phyloP scores from a whole-genome alignment of 129 eudicot genomes.

The Artemisia argyi region DNA sequence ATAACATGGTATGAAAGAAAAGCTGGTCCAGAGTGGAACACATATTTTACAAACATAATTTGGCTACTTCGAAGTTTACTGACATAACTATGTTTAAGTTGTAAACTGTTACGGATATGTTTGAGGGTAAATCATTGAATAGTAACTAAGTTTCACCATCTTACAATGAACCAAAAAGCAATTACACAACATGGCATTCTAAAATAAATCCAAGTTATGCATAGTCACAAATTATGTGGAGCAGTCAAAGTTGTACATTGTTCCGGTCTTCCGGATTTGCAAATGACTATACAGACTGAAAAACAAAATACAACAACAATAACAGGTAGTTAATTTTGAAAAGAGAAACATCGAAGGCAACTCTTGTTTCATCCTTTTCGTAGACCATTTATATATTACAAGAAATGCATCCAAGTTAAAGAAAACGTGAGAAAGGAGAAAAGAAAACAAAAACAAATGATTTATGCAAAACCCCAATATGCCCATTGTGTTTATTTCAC shows the following conservation, averaged over 20 bases:
- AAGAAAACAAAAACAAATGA: conserved; percentile 5
- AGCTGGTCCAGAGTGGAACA: background rate
- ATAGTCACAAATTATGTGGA: background rate
- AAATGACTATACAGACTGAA: background rate
- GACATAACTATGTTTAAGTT: background rate
- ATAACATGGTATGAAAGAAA: background rate
- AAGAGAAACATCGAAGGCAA: conserved; percentile 16
- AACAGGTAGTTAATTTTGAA: conserved; percentile 15
- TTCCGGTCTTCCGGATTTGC: too few relatives aligned
- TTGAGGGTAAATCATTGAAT: background rate
- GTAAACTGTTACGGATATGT: background rate
- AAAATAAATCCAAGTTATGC: background rate
- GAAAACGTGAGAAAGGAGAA: conserved; percentile 7
- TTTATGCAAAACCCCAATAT: conserved; percentile 18
- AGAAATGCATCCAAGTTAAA: conserved; percentile 13
- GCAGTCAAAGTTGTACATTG: background rate
- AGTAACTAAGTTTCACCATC: background rate
- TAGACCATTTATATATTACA: conserved; percentile 29
- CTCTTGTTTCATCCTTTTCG: conserved; percentile 16
- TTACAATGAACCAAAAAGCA: background rate
- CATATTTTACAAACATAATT: background rate
- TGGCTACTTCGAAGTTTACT: background rate
- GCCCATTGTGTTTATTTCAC: conserved; percentile 24
- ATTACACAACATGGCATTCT: background rate
- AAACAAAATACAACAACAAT: conserved; percentile 12